Conservation (phyloP, 257 asterid genomes). For the Anisodus tanguticus region DNA sequence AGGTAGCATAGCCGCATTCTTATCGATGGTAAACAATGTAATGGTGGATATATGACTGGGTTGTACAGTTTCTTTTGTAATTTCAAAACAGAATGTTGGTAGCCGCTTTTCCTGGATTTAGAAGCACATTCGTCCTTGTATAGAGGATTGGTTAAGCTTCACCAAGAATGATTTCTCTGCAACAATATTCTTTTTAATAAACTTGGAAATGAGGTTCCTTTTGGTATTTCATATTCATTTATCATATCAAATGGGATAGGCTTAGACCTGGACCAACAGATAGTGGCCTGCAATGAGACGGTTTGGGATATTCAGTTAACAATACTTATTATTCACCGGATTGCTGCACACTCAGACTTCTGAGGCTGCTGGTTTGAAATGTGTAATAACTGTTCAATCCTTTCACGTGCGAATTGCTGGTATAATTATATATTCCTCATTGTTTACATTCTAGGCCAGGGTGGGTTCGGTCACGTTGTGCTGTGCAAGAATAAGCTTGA, state of each 20-base stretch:
- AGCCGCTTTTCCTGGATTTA: conserved; percentile 10
- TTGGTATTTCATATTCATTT: conserved; percentile 16
- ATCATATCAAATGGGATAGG: background rate
- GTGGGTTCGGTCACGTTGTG: conserved; percentile 98
- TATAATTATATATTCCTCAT: conserved; percentile 17
- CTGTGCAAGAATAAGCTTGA: conserved; percentile 96
- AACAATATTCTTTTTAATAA: background rate
- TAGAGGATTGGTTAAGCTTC: conserved; percentile 21
- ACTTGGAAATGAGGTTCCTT: conserved; percentile 26
- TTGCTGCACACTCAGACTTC: conserved; percentile 14
- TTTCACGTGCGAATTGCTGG: background rate
- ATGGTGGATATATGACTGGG: background rate
- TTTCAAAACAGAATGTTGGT: conserved; percentile 15
- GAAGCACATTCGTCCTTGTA: background rate
- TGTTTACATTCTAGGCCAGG: conserved; percentile 68
- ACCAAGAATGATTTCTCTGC: background rate
- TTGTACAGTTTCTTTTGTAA: conserved; percentile 25
- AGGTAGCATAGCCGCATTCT: background rate
- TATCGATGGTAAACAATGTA: background rate
- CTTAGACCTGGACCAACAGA: conserved; percentile 15
- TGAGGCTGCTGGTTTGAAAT: conserved; percentile 23
- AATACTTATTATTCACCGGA: background rate
- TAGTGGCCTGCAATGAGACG: background rate
- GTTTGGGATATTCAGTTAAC: background rate
- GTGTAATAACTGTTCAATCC: conserved; percentile 7